phyloP scores from a whole-genome alignment of 2,329 filamentous ascomycete genomes.

The Alternaria sp. region DNA sequence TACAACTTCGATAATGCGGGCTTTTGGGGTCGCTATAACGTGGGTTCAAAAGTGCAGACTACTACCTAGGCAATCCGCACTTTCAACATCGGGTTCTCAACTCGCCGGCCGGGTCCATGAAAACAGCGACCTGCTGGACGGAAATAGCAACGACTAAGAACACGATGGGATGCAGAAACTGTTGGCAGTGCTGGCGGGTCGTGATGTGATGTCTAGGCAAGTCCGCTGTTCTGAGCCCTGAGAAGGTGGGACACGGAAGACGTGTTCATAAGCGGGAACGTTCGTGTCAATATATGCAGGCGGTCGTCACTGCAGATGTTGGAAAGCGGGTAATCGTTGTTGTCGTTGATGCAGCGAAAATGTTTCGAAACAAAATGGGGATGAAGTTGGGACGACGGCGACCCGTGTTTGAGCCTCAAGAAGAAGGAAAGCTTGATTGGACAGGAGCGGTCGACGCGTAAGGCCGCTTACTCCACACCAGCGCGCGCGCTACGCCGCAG shows the following conservation, averaged over 20 bases:
- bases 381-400: conserved; percentile 32
- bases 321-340: background rate
- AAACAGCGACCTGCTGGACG: background rate
- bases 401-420: conserved; percentile 30
- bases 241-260: no score
- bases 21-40: no score
- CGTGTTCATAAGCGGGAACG: background rate
- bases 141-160: background rate
- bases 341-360: conserved; percentile 1
- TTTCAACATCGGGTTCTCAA: background rate
- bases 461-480: conserved; percentile 12
- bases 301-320: background rate
- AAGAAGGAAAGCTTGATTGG: conserved; percentile 39
- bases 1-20: no score
- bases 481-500: conserved; percentile 41
- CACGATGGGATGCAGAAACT: background rate
- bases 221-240: background rate
- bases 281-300: background rate
- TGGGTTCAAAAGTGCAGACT: no score
- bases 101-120: background rate
- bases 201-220: background rate
- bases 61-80: background rate
- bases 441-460: conserved; percentile 16
- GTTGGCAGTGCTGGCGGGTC: background rate
- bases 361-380: background rate